Evolutionary conservation across 169 alveolate genomes (phyloP).

Genomic region (Plasmodium billcollinsi): DNA sequence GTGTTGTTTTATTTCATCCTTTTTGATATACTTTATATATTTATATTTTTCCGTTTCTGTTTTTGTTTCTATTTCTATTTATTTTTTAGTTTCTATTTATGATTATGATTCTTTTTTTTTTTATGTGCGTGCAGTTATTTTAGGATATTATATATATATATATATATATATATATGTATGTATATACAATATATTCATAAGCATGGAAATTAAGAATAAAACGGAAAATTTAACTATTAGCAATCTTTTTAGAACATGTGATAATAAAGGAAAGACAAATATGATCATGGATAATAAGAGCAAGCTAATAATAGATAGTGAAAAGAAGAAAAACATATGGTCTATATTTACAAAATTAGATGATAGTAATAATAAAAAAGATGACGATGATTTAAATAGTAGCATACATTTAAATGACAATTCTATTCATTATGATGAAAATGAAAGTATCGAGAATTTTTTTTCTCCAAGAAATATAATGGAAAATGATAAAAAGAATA

Average conservation of each 20-base stretch:
- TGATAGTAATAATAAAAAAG: neutral
- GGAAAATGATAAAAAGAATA: neutral
- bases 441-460: slow-evolving; percentile 2
- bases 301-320: slow-evolving; percentile 35
- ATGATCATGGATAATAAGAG: neutral
- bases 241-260: slow-evolving; percentile 1
- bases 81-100: no score
- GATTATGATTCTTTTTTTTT: no score
- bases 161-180: no score
- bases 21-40: no score
- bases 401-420: neutral
- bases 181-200: no score
- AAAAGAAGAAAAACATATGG: slow-evolving; percentile 52
- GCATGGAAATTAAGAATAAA: neutral
- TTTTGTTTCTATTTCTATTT: no score
- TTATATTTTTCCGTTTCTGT: no score
- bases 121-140: no score
- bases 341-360: slow-evolving; percentile 49
- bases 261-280: slow-evolving; percentile 6
- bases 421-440: neutral
- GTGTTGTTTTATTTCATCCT: no score
- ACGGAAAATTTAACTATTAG: neutral
- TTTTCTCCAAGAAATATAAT: slow-evolving; percentile 33
- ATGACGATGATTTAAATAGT: slow-evolving; percentile 1
- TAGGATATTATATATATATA: no score